A percentile compares a stretch with the other conserved stretches of the same genome.
Evolutionary conservation across 2,329 filamentous ascomycete species (phyloP).

Genomic region (Hypoxylon sp.): DNA sequence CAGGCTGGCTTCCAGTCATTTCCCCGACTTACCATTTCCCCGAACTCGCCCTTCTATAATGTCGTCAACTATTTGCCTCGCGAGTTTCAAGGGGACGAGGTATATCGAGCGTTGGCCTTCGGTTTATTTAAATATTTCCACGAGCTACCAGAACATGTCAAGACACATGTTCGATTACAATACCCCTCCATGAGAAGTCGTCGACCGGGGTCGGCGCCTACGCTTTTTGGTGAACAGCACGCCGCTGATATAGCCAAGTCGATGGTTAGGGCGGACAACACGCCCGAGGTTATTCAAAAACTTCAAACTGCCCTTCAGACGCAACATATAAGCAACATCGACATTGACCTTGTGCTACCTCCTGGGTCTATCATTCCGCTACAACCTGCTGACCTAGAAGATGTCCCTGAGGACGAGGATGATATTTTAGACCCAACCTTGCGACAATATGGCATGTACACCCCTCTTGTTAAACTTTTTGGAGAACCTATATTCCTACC

Average conservation of each 20-base stretch:
- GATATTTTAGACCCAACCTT: constrained; percentile 75
- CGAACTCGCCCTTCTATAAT: constrained; percentile 90
- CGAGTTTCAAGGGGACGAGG: constrained; percentile 95
- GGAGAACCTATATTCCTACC: constrained; percentile 90
- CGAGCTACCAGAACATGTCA: constrained; percentile 84
- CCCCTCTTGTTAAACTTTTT: constrained; percentile 81
- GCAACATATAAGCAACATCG: constrained; percentile 86
- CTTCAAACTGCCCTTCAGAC: constrained; percentile 83
- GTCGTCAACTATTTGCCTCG: constrained; percentile 91
- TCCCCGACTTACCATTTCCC: constrained; percentile 91
- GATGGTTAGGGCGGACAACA: constrained; percentile 86
- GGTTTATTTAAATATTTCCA: constrained; percentile 94
- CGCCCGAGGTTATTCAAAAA: constrained; percentile 78
- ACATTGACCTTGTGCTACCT: constrained; percentile 89
- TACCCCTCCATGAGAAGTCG: constrained; percentile 69
- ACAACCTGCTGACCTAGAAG: constrained; percentile 71
- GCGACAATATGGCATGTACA: constrained; percentile 83
- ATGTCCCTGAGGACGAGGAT: constrained; percentile 73
- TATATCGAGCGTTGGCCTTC: constrained; percentile 91
- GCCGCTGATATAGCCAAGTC: constrained; percentile 89
- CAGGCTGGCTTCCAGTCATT: constrained; percentile 92
- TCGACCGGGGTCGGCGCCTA: constrained; percentile 74
- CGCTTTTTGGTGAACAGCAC: constrained; percentile 90
- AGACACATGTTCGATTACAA: constrained; percentile 74
- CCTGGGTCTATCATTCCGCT: constrained; percentile 80